Evolutionary conservation across 2,329 filamentous ascomycete species (phyloP).

Genomic region (Trichoderma polysporum): DNA sequence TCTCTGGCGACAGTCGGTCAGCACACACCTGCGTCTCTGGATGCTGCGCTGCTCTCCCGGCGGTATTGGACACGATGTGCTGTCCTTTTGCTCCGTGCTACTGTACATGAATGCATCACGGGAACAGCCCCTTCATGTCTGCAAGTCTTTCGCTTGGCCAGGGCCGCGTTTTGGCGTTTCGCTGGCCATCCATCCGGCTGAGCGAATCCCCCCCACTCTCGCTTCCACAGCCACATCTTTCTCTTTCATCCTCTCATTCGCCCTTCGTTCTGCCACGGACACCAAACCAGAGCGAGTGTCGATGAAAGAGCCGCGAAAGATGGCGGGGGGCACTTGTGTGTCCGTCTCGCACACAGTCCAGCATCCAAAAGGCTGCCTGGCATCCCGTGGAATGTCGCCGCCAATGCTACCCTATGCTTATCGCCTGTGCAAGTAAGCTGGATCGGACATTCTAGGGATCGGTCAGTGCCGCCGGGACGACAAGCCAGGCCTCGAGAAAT

Average conservation of each 20-base stretch:
- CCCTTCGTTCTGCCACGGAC: neutral
- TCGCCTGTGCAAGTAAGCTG: slow-evolving; percentile 4
- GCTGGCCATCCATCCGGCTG: neutral
- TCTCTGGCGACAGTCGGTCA: slow-evolving; percentile 15
- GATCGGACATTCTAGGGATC: slow-evolving; percentile 17
- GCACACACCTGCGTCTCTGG: neutral
- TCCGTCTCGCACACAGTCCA: neutral
- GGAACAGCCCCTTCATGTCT: neutral
- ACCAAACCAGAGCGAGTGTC: neutral
- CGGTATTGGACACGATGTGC: slow-evolving; percentile 1
- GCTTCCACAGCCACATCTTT: neutral
- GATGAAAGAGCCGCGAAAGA: neutral
- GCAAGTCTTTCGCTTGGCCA: neutral
- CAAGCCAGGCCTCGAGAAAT: neutral
- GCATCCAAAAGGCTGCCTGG: neutral
- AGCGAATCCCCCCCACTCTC: neutral
- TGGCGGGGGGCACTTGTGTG: neutral
- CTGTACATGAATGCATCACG: slow-evolving; percentile 15
- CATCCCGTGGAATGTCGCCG: neutral
- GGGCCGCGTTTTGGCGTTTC: neutral
- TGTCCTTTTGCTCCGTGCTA: slow-evolving; percentile 11
- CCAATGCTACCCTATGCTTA: neutral
- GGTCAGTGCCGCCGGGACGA: neutral
- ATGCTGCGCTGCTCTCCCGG: neutral
- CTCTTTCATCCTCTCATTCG: neutral